These are phyloP conservation scores for Penicillium sp. DNA, from an alignment of 2,329 filamentous ascomycete species.

Conservation along the genomic window DNA sequence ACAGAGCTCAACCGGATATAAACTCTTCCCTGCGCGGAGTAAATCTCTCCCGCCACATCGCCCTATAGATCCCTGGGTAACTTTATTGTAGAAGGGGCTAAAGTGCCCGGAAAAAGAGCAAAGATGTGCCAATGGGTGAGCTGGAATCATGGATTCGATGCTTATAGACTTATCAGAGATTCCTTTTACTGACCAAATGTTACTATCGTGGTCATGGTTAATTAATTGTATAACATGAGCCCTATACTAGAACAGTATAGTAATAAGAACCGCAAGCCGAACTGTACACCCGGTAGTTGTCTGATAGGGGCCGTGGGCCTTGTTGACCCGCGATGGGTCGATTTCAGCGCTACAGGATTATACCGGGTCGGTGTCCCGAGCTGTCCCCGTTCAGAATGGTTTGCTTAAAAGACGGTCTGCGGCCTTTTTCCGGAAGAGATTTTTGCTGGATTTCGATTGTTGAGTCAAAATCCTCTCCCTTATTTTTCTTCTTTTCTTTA, in stretches of 20 bases:
- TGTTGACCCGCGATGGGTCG: background rate
- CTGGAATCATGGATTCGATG: background rate
- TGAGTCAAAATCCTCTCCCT: background rate
- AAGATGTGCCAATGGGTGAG: background rate
- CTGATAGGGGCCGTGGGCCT: background rate
- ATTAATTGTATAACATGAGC: too few relatives aligned
- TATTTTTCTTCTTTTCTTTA: background rate
- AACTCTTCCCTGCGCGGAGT: conserved; percentile 18
- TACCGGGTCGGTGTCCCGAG: conserved; percentile 13
- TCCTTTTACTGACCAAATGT: background rate
- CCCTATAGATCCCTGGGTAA: background rate
- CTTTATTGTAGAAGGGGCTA: background rate
- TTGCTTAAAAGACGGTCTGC: conserved; percentile 1
- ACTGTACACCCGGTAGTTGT: background rate
- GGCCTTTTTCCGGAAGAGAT: conserved; percentile 5
- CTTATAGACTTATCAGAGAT: too few relatives aligned
- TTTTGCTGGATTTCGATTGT: background rate
- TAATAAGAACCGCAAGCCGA: background rate
- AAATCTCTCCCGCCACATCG: conserved; percentile 9
- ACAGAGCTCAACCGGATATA: conserved; percentile 13
- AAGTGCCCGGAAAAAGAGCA: background rate
- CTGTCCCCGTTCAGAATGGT: conserved; percentile 10
- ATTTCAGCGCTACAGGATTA: conserved; percentile 5
- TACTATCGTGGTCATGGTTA: background rate
- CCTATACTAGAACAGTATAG: too few relatives aligned